Evolutionary conservation across 2,329 filamentous ascomycete genomes (phyloP).

Genomic region (Rosellinia necatrix): DNA sequence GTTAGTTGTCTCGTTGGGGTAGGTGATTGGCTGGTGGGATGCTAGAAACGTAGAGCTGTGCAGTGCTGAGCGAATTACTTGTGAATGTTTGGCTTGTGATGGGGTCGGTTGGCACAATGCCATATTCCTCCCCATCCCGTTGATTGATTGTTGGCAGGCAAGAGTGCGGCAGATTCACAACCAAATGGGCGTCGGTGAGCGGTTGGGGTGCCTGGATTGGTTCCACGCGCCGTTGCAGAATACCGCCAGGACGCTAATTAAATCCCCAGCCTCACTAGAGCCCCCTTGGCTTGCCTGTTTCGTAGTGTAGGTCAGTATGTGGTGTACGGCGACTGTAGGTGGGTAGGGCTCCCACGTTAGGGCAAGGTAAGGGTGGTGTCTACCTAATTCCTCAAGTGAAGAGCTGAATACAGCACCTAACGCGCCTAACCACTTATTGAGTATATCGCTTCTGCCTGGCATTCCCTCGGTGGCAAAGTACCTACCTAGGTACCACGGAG

Average conservation of each 20-base stretch:
- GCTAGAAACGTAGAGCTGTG: background rate
- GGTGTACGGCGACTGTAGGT: background rate
- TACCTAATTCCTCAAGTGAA: too few species aligned
- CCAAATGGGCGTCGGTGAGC: conserved; percentile 2
- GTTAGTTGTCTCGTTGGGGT: background rate
- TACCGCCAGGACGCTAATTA: background rate
- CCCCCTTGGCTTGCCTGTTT: background rate
- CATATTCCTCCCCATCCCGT: background rate
- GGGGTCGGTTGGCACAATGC: background rate
- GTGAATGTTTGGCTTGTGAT: conserved; percentile 6
- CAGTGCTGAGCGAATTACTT: conserved; percentile 11
- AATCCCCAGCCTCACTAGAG: background rate
- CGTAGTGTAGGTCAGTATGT: too few species aligned
- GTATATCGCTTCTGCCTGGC: too few species aligned
- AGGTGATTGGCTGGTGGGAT: conserved; percentile 9
- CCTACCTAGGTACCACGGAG: too few species aligned
- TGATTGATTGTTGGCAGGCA: conserved; percentile 15
- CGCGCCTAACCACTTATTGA: too few species aligned
- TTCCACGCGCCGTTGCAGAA: conserved; percentile 2
- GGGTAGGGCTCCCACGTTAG: background rate
- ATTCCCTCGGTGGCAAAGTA: too few species aligned
- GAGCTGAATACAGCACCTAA: too few species aligned
- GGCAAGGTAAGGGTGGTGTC: too few species aligned
- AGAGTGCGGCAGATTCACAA: conserved; percentile 5
- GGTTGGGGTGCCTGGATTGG: conserved; percentile 12